Evolutionary conservation across 1,284 basidiomycete species (phyloP).

Genomic region (Psilocybe mexicana): DNA sequence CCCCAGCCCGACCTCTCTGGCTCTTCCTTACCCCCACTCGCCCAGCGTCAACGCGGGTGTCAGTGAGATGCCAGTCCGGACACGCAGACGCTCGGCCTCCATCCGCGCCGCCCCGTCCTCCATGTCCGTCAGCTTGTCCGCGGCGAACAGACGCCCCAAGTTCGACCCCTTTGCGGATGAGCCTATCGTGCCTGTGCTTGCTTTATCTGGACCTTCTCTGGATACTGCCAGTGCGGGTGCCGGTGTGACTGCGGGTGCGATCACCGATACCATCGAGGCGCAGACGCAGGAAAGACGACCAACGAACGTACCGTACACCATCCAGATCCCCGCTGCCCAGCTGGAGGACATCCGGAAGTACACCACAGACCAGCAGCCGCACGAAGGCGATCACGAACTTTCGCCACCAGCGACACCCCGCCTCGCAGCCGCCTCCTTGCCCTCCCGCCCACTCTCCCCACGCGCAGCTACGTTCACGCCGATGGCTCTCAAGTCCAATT

Average conservation of each 20-base stretch:
- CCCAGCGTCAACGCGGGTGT: background rate
- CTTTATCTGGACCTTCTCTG: background rate
- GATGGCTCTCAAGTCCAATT: background rate
- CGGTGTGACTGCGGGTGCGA: background rate
- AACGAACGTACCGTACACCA: slow-evolving; percentile 19
- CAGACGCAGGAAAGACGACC: background rate
- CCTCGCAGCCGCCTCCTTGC: background rate
- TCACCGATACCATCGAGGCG: background rate
- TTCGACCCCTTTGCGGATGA: slow-evolving; percentile 43
- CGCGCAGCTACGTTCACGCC: slow-evolving; percentile 1
- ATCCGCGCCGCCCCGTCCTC: slow-evolving; percentile 23
- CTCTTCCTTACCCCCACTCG: too few species aligned
- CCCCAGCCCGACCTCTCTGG: too few species aligned
- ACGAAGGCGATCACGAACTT: background rate
- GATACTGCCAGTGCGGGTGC: background rate
- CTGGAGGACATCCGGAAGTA: slow-evolving; percentile 22
- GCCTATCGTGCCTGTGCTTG: background rate
- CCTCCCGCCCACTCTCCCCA: slow-evolving; percentile 2
- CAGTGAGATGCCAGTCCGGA: slow-evolving; percentile 16
- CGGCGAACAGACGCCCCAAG: slow-evolving; percentile 16
- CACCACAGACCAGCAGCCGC: background rate
- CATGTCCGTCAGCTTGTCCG: background rate
- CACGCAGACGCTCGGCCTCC: slow-evolving; percentile 21
- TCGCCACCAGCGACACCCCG: background rate
- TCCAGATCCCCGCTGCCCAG: slow-evolving; percentile 27